These are phyloP conservation scores for Lavandula angustifolia DNA, from an alignment of 257 asterid genomes.

Conservation along the genomic window DNA sequence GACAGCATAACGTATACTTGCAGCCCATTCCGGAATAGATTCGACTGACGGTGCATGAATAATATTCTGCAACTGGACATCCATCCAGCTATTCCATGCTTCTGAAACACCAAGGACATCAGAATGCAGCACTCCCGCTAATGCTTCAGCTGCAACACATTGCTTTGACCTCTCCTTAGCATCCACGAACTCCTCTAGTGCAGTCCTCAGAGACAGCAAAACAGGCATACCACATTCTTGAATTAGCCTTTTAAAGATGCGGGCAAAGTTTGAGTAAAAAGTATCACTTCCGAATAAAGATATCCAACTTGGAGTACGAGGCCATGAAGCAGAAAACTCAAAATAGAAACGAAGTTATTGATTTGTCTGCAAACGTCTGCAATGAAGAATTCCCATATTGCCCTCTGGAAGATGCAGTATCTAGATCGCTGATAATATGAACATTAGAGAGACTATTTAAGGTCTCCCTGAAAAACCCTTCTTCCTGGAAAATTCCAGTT, in stretches of 20 bases:
- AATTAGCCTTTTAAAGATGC: slow-evolving; percentile 83
- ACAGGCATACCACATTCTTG: slow-evolving; percentile 98
- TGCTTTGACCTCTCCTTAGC: slow-evolving; percentile 95
- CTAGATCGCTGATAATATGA: slow-evolving; percentile 78
- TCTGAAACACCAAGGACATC: slow-evolving; percentile 84
- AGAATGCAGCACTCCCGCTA: slow-evolving; percentile 95
- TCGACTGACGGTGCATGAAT: slow-evolving; percentile 84
- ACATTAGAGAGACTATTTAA: slow-evolving; percentile 86
- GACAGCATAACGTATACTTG: slow-evolving; percentile 92
- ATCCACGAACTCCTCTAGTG: slow-evolving; percentile 75
- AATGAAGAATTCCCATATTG: slow-evolving; percentile 69
- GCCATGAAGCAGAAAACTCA: slow-evolving; percentile 98
- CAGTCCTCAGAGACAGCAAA: slow-evolving; percentile 62
- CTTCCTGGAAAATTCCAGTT: slow-evolving; percentile 81
- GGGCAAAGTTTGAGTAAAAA: slow-evolving; percentile 85
- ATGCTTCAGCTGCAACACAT: slow-evolving; percentile 99
- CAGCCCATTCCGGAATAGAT: slow-evolving; percentile 95
- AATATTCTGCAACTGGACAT: slow-evolving; percentile 64
- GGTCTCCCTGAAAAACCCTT: slow-evolving; percentile 80
- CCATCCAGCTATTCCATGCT: slow-evolving; percentile 96
- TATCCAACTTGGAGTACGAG: slow-evolving; percentile 97
- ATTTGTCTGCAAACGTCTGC: slow-evolving; percentile 91
- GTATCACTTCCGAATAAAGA: slow-evolving; percentile 80
- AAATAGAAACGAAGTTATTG: slow-evolving; percentile 87
- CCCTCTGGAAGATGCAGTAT: slow-evolving; percentile 76